These are phyloP conservation scores for Ganoderma meredithae DNA, from an alignment of 1,284 basidiomycete species.

Conservation along the genomic window DNA sequence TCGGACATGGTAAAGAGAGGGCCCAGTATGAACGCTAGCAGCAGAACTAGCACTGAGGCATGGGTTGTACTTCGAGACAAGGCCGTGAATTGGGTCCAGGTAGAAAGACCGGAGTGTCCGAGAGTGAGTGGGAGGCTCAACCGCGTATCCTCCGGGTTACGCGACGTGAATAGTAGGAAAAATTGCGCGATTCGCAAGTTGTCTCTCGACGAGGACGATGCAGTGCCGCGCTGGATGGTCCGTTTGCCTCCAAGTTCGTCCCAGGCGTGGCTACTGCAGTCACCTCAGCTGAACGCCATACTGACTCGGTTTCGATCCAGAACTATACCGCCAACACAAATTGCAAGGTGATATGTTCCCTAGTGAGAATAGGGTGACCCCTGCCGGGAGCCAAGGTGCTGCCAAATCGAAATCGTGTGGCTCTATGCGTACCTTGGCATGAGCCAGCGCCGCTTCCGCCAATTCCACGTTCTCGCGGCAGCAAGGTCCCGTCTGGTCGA, in stretches of 20 bases:
- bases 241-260: too few species aligned
- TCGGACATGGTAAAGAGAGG: too few species aligned
- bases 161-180: slow-evolving; percentile 88
- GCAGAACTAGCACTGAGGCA: slow-evolving; percentile 84
- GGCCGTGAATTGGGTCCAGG: slow-evolving; percentile 86
- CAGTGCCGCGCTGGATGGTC: background rate
- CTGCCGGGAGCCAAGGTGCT: slow-evolving; percentile 51
- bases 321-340: slow-evolving; percentile 66
- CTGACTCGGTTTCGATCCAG: slow-evolving; percentile 76
- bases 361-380: slow-evolving; percentile 40
- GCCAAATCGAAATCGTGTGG: background rate
- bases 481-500: slow-evolving; percentile 60
- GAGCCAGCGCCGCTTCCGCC: slow-evolving; percentile 69
- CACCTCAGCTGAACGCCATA: slow-evolving; percentile 37
- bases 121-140: slow-evolving; percentile 38
- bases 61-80: slow-evolving; percentile 87
- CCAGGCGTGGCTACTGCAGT: too few species aligned
- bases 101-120: slow-evolving; percentile 70
- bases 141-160: slow-evolving; percentile 41
- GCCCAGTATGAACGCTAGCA: too few species aligned
- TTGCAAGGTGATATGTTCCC: slow-evolving; percentile 44
- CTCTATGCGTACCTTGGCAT: slow-evolving; percentile 79
- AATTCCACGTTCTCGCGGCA: slow-evolving; percentile 45
- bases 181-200: slow-evolving; percentile 81
- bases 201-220: slow-evolving; percentile 60